Evolutionary conservation across 1,139 yeast species (phyloP).

Genomic region (Wickerhamomyces sp.): DNA sequence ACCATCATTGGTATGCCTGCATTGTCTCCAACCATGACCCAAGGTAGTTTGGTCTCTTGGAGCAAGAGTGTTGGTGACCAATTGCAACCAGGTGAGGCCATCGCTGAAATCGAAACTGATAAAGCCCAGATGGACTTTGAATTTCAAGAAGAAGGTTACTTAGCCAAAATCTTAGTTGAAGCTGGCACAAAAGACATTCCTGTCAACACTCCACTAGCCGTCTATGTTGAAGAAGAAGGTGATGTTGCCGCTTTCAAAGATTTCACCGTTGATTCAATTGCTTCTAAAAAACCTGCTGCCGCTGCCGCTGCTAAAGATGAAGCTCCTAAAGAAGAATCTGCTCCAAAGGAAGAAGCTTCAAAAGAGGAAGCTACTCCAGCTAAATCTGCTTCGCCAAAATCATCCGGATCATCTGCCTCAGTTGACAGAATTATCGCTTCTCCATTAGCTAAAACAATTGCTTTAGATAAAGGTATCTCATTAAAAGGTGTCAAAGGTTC

Average conservation of each 20-base stretch:
- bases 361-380: slow-evolving; percentile 31
- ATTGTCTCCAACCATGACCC: slow-evolving; percentile 96
- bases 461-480: slow-evolving; percentile 88
- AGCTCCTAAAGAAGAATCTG: slow-evolving; percentile 33
- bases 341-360: slow-evolving; percentile 38
- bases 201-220: slow-evolving; percentile 95
- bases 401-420: slow-evolving; percentile 25
- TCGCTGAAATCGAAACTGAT: slow-evolving; percentile 97
- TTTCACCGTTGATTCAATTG: slow-evolving; percentile 66
- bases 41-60: slow-evolving; percentile 89
- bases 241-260: slow-evolving; percentile 86
- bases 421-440: slow-evolving; percentile 84
- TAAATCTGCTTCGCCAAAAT: slow-evolving; percentile 8
- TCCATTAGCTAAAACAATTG: slow-evolving; percentile 90
- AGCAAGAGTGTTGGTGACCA: slow-evolving; percentile 83
- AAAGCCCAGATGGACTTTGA: slow-evolving; percentile 99
- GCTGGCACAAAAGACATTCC: slow-evolving; percentile 89
- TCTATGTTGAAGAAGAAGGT: slow-evolving; percentile 80
- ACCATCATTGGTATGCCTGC: slow-evolving; percentile 73
- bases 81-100: slow-evolving; percentile 84
- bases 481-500: slow-evolving; percentile 83
- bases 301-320: slow-evolving; percentile 22
- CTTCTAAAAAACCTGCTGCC: slow-evolving; percentile 36
- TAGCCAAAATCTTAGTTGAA: slow-evolving; percentile 84
- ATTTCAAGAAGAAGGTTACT: slow-evolving; percentile 95